Conservation (phyloP, 345 rosid species). For the Pseudoturritis turrita region DNA sequence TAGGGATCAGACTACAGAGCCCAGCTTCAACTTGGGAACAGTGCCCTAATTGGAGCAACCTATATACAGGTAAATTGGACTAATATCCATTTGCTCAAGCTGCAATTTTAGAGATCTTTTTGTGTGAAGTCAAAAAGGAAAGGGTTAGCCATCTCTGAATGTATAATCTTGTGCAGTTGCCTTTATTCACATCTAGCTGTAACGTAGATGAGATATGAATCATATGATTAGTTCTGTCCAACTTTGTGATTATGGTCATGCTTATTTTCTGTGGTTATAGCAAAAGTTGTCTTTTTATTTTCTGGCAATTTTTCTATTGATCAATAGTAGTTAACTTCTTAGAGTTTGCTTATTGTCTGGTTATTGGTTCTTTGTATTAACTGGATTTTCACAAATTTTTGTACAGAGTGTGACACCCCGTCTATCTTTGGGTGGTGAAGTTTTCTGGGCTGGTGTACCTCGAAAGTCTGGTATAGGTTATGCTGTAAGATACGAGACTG, state of each 20-base stretch:
- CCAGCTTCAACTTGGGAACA: slow-evolving; percentile 82
- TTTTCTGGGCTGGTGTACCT: slow-evolving; percentile 96
- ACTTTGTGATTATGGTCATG: slow-evolving; percentile 4
- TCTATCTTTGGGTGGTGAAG: slow-evolving; percentile 88
- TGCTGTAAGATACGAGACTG: slow-evolving; percentile 88
- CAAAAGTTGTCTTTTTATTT: not conserved
- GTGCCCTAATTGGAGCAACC: slow-evolving; percentile 80
- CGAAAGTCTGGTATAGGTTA: slow-evolving; percentile 93
- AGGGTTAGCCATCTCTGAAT: not conserved
- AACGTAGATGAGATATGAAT: not conserved
- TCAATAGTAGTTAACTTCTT: not conserved
- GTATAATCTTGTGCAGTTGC: not conserved
- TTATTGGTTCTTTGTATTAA: not conserved
- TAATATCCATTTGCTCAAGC: not conserved
- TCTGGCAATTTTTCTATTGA: not conserved
- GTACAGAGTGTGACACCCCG: slow-evolving; percentile 72
- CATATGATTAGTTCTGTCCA: not conserved
- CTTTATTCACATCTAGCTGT: not conserved
- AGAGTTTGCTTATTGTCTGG: not conserved
- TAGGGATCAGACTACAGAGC: slow-evolving; percentile 85
- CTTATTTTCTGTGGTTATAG: not conserved
- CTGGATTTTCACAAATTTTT: not conserved
- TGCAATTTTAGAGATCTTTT: not conserved
- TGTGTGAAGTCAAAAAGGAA: not conserved
- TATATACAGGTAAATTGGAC: slow-evolving; percentile 75